Conservation (phyloP, 2,329 filamentous ascomycete species). For the Didymella keratinophila region DNA sequence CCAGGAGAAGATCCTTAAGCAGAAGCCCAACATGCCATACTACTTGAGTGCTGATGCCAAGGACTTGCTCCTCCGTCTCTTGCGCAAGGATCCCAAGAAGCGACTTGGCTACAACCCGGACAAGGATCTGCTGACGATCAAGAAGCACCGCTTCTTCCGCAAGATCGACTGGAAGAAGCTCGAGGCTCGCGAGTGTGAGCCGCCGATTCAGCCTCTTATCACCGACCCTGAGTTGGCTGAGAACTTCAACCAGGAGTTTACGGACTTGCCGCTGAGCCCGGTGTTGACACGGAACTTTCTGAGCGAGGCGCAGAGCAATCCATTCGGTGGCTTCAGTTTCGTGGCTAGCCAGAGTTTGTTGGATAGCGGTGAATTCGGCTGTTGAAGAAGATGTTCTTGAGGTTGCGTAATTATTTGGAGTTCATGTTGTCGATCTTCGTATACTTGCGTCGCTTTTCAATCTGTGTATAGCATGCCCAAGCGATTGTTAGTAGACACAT, state of each 20-base stretch:
- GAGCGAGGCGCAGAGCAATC: constrained; percentile 51
- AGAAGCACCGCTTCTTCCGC: constrained; percentile 94
- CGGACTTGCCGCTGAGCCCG: constrained; percentile 81
- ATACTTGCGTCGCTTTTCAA: neutral
- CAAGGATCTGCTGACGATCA: constrained; percentile 84
- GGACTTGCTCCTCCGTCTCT: constrained; percentile 85
- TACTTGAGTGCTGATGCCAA: constrained; percentile 92
- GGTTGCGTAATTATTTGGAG: neutral
- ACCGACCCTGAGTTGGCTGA: constrained; percentile 95
- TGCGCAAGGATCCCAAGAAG: constrained; percentile 92
- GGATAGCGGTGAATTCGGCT: constrained; percentile 48
- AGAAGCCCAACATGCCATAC: constrained; percentile 88
- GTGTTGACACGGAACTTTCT: constrained; percentile 52
- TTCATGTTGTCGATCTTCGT: neutral
- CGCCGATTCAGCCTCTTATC: constrained; percentile 91
- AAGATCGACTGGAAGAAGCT: constrained; percentile 95
- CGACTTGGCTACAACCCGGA: constrained; percentile 87
- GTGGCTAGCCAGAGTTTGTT: constrained; percentile 61
- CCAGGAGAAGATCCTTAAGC: constrained; percentile 92
- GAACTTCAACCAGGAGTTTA: constrained; percentile 96
- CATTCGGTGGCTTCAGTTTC: constrained; percentile 63
- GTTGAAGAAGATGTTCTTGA: constrained; percentile 25
- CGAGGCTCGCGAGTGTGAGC: constrained; percentile 79
- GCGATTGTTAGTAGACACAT: neutral
- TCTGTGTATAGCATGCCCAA: neutral